phyloP scores from a whole-genome alignment of 305 asterid species.

The Fraxinus albicans region DNA sequence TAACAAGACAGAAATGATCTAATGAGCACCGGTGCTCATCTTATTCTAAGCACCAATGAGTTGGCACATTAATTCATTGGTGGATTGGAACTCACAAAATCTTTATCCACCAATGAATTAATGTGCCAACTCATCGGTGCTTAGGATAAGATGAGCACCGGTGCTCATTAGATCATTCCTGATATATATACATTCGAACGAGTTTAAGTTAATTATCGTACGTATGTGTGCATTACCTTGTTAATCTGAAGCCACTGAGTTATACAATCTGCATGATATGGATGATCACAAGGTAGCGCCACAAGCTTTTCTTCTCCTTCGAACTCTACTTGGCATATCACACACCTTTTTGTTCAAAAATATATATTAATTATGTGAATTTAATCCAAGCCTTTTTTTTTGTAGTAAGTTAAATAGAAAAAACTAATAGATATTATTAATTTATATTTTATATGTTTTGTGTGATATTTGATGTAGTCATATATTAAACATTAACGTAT shows the following conservation, averaged over 20 bases:
- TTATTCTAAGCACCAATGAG: no score
- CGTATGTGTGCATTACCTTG: conserved; percentile 35
- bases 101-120: no score
- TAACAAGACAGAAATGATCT: no score
- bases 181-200: neutral
- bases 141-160: no score
- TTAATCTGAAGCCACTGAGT: conserved; percentile 57
- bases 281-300: conserved; percentile 47
- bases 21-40: no score
- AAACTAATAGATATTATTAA: no score
- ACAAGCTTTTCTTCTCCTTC: conserved; percentile 55
- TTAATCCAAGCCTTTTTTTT: no score
- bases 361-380: neutral
- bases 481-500: no score
- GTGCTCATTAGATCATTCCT: no score
- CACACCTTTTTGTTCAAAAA: conserved; percentile 38
- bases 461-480: neutral
- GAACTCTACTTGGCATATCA: conserved; percentile 63
- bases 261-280: conserved; percentile 51
- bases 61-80: no score
- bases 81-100: no score
- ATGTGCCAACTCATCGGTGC: no score
- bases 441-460: neutral
- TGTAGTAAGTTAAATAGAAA: neutral
- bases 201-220: neutral